Base-by-base conservation (phyloP, 2,329 filamentous ascomycete species). In the Trichophyton mentagrophytes region DNA sequence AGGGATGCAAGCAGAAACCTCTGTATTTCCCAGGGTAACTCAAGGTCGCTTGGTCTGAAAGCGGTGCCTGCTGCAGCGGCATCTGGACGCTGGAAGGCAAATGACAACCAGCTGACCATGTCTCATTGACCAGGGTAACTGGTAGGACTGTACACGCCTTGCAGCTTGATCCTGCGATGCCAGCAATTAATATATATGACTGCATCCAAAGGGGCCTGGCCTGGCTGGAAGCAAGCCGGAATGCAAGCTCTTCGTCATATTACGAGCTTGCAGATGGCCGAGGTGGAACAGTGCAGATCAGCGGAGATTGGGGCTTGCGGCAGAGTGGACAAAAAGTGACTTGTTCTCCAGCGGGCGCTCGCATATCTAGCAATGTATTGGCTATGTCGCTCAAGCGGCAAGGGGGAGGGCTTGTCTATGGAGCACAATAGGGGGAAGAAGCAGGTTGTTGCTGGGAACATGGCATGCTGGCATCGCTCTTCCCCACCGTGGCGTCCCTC, bases 401-500 rank as follows among this genome's bases (percentile, higher is more conserved):
- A 55, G 51, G 25, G 51, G 51, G 27, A 5, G 22, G 17, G 20
- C 46, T 25, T 36, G 51, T 51, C 46, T 9, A 51, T 47, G 33
- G 33, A 38, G 33, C 11, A 13, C 4, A 38, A 38, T 38, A 38
- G 33, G 33, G 27, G 33, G 33, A 7, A 8, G 33, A 47, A 44
- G 15, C n/a, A 44, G n/a, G 40, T 51, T 33, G 51, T 36, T 55
- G 51, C 51, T 55, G 51, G 46, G 27, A 36, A 27, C 22, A 30
- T 55, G 27, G 30, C 27, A 55, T 55, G 27, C n/a, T 13, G 51
- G 51, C 30, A 27, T 55, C 51, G 51, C 51, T 55, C 51, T 55
- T 55, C 51, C 51, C 51, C 51, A 55, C 51, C 51, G 51, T 55
- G 51, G 51, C 51, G 51, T 55, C 30, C 25, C 15, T 36, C 15